Base-by-base conservation (phyloP, 148 eudicot species). In the Fallopia convolvulus region DNA sequence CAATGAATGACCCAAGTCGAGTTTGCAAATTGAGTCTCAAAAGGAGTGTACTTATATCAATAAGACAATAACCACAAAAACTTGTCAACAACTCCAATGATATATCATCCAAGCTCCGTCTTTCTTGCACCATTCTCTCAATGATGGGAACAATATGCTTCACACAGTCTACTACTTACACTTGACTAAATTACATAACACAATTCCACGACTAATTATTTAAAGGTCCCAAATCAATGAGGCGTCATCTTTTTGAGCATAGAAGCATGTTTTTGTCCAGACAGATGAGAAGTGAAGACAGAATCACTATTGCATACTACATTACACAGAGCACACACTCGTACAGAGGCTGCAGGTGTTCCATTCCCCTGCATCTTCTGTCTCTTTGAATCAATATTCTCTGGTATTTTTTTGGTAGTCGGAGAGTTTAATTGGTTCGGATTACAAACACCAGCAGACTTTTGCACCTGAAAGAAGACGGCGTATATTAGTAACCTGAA, bases 261-360 rank as follows among this genome's bases (percentile, higher is more conserved):
- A 11, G 81, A 63, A 74, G 63, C 74, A 70, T 86, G 89, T 71
- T 82, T 86, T 50, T 82, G 78, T 20, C 89, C 87, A 20, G 80
- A 52, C 73, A 84, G 75, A 79, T 87, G 89, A 49, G 80, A 46
- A 18, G 20, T 46, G 77, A 80, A 84, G 20, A 75, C 85, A 4
- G 33, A 55, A 44, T 82, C 84, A 65, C 87, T 84, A 53, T 84
- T 84, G 75, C 89, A 87, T 11, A 87, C 87, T 80, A 87, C 85
- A 60, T 75, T 81, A 79, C 87, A 84, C 74, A 84, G 6, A 20
- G 79, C 48, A 44, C 87, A 84, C 0, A 74, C 77, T 79, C 75
- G 81, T 36, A 81, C 74, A 65, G 79, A 79, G 77, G 73, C 36
- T 30, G 52, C 81, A 53, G 80, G 74, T 26, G 75, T 77, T 13